Percentiles rank a stretch among this genome's conserved stretches.
These are phyloP conservation scores for Cyclotella sp. DNA, from an alignment of 108 stramenopile species.

Conservation along the genomic window DNA sequence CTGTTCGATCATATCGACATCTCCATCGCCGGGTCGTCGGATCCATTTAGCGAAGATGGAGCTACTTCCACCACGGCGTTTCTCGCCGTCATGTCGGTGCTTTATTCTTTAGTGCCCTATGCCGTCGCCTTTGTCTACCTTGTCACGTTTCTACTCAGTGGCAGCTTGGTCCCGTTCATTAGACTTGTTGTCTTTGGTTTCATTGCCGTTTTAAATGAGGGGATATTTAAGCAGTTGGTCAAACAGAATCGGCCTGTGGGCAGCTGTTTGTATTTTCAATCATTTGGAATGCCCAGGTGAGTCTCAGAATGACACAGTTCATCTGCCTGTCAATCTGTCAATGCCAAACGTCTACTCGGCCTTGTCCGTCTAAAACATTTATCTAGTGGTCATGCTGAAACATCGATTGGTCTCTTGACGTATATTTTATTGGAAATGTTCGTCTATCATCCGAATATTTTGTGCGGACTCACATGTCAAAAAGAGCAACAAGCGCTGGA, in stretches of 20 bases:
- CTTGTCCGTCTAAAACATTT: neutral
- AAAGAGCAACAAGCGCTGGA: neutral
- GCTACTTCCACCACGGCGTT: slow-evolving; percentile 25
- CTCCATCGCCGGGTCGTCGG: slow-evolving; percentile 39
- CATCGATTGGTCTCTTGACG: slow-evolving; percentile 43
- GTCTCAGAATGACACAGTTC: neutral
- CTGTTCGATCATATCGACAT: slow-evolving; percentile 40
- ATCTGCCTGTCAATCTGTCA: no score
- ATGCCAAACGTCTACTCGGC: no score
- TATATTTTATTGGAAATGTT: slow-evolving; percentile 43
- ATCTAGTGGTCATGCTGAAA: slow-evolving; percentile 40
- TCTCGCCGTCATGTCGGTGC: slow-evolving; percentile 25
- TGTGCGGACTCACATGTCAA: slow-evolving; percentile 35
- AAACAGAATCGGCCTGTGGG: slow-evolving; percentile 33
- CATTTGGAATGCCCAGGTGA: slow-evolving; percentile 50
- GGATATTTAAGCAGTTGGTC: slow-evolving; percentile 30
- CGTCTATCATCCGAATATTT: slow-evolving; percentile 45
- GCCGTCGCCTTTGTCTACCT: slow-evolving; percentile 16
- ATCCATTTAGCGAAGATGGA: slow-evolving; percentile 20
- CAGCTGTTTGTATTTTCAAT: slow-evolving; percentile 46
- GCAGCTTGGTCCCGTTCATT: slow-evolving; percentile 26
- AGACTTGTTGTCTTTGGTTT: slow-evolving; percentile 33
- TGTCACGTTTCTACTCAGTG: slow-evolving; percentile 14
- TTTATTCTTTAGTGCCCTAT: slow-evolving; percentile 46
- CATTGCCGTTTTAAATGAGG: slow-evolving; percentile 36